These are phyloP conservation scores for Hypoxylon rickii DNA, from an alignment of 495 filamentous ascomycete genomes.

Conservation along the genomic window DNA sequence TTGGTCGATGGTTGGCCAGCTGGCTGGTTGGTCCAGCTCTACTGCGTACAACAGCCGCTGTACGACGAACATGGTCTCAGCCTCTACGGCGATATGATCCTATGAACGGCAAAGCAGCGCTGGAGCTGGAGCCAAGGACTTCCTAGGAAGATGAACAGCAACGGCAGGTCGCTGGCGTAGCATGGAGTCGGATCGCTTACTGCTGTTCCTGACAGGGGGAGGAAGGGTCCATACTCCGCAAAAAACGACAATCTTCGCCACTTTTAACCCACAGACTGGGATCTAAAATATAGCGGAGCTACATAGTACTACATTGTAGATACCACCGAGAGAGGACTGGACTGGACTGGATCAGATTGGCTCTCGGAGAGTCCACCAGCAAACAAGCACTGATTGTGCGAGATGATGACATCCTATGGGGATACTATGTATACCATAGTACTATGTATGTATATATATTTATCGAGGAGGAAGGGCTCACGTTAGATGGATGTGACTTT, in stretches of 20 bases:
- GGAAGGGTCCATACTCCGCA: constrained; percentile 34
- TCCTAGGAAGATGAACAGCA: no score
- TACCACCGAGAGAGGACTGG: constrained; percentile 31
- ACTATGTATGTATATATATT: no score
- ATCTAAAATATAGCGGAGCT: constrained; percentile 23
- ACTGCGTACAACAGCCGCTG: constrained; percentile 4
- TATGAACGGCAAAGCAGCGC: no score
- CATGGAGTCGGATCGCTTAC: no score
- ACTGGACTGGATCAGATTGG: constrained; percentile 32
- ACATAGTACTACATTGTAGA: neutral
- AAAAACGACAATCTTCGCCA: constrained; percentile 31
- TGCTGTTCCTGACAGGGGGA: no score
- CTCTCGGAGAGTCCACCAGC: constrained; percentile 15
- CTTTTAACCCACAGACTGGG: constrained; percentile 17
- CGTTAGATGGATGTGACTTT: neutral
- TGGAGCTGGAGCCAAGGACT: no score
- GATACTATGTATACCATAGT: constrained; percentile 3
- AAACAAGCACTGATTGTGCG: constrained; percentile 29
- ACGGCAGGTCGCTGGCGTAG: no score
- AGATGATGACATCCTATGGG: constrained; percentile 23
- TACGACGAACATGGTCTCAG: constrained; percentile 18
- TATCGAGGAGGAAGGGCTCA: no score
- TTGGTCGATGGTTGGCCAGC: neutral
- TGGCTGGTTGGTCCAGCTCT: neutral
- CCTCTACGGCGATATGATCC: no score